Base-by-base conservation (phyloP, 768 basidiomycete genomes). In the Boletus vinaceobasis region DNA sequence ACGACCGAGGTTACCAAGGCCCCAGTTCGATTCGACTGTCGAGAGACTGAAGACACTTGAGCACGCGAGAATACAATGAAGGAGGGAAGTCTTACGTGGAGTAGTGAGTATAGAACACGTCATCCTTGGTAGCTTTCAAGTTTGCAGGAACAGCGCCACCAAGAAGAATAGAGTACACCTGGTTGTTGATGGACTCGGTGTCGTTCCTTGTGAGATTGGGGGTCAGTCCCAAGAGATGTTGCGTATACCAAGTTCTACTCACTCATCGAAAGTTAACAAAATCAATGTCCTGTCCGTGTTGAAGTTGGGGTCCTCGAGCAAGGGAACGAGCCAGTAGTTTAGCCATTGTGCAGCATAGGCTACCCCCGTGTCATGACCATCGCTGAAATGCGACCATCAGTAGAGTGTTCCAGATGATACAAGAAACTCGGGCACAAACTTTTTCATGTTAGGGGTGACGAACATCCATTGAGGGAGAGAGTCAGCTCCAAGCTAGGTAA, bases 21-120 rank as follows among this genome's bases (percentile, higher is more conserved):
- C 66, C 84, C 83, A 85, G 71, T 85, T 85, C 32, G 76, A 73
- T 69, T 84, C 67, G n/a, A 85, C 78, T 11, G 83, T 80, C 17
- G 77, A 74, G 49, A 85, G 70, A 27, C 66, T 64, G 36, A 23
- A 43, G 32, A 42, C 52, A n/a, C 17, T 27, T 57, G n/a, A 55
- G 4, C 23, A 10, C 42, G 13, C 33, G 10, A 19, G 10, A 35
- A 43, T 31, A 6, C 32, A 31, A 10, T 2, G 39, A 15, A 14
- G 10, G 23, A n/a, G 23, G 23, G 23, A 39, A 36, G n/a, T 15
- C 65, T 58, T 48, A 66, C 32, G 73, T 56, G 14, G 81, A 82
- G 69, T 83, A 84, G 66, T 85, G 84, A 1, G 78, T 79, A 69
- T 85, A 85, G 72, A 75, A 23, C 23, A 23, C 77, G 38, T 68